Percentiles rank a stretch among this genome's conserved stretches.
These are phyloP conservation scores for Pseudomassariella vexata DNA, from an alignment of 2,329 filamentous ascomycete genomes.

Conservation along the genomic window DNA sequence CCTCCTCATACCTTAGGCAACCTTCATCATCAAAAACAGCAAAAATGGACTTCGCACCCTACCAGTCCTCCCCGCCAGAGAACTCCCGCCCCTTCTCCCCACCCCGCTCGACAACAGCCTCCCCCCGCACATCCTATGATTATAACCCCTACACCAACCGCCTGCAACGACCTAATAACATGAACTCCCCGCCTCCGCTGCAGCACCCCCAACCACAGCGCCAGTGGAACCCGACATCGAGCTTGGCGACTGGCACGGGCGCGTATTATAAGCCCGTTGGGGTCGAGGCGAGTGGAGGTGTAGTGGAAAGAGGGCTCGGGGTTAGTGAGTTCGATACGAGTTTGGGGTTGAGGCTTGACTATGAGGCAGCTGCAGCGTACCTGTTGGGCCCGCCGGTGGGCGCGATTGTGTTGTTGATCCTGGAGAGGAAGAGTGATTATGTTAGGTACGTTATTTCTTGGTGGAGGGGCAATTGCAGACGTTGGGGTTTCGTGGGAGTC, in stretches of 20 bases:
- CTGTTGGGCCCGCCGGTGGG: conserved; percentile 78
- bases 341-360: conserved; percentile 77
- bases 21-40: conserved; percentile 1
- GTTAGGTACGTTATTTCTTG: too few relatives aligned
- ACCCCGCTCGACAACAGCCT: conserved; percentile 32
- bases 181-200: conserved; percentile 37
- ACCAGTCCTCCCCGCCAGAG: conserved; percentile 89
- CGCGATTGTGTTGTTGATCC: conserved; percentile 73
- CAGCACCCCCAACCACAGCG: conserved; percentile 54
- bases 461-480: too few relatives aligned
- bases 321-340: conserved; percentile 73
- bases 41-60: conserved; percentile 91
- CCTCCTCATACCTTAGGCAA: too few relatives aligned
- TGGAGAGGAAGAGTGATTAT: conserved; percentile 95
- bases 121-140: conserved; percentile 54
- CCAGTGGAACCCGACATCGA: conserved; percentile 47
- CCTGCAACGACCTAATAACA: conserved; percentile 41
- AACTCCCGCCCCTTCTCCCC: conserved; percentile 75
- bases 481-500: too few relatives aligned
- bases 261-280: conserved; percentile 8
- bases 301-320: conserved; percentile 24
- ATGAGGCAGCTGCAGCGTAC: conserved; percentile 89
- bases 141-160: too few relatives aligned
- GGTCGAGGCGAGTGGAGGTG: conserved; percentile 12
- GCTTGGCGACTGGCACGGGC: conserved; percentile 17